Evolutionary conservation across 352 stramenopile species (phyloP).

Genomic region (Phytophthora rubi): DNA sequence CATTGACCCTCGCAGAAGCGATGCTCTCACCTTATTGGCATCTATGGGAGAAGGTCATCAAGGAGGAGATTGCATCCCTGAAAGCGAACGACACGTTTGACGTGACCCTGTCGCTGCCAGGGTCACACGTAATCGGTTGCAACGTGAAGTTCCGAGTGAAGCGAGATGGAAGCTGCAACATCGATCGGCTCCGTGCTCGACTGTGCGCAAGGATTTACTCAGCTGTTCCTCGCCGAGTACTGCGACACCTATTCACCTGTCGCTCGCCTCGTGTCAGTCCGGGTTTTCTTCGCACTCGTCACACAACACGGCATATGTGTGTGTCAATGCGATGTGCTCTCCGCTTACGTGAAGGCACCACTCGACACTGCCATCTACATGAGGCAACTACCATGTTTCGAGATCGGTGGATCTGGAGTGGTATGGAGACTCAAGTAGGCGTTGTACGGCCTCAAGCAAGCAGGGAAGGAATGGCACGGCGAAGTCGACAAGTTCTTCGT

Average conservation of each 20-base stretch:
- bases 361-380: constrained; percentile 3
- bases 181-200: constrained; percentile 6
- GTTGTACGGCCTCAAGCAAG: not conserved
- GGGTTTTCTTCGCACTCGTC: constrained; percentile 1
- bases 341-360: constrained; percentile 1
- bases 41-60: not conserved
- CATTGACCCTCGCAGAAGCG: not conserved
- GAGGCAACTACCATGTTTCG: constrained; percentile 2
- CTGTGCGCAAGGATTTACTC: not conserved
- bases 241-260: constrained; percentile 8
- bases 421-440: constrained; percentile 9
- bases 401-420: constrained; percentile 5
- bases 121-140: not conserved
- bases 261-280: not conserved
- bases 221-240: constrained; percentile 8
- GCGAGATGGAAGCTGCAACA: constrained; percentile 8
- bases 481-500: not conserved
- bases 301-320: not conserved
- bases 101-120: not conserved
- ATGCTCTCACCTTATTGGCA: not conserved
- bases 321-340: not conserved
- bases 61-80: constrained; percentile 2
- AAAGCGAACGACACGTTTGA: not conserved
- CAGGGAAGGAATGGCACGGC: constrained; percentile 2
- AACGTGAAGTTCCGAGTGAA: not conserved